Evolutionary conservation across 2,329 filamentous ascomycete species (phyloP).

Genomic region (Ophiostoma sp.): DNA sequence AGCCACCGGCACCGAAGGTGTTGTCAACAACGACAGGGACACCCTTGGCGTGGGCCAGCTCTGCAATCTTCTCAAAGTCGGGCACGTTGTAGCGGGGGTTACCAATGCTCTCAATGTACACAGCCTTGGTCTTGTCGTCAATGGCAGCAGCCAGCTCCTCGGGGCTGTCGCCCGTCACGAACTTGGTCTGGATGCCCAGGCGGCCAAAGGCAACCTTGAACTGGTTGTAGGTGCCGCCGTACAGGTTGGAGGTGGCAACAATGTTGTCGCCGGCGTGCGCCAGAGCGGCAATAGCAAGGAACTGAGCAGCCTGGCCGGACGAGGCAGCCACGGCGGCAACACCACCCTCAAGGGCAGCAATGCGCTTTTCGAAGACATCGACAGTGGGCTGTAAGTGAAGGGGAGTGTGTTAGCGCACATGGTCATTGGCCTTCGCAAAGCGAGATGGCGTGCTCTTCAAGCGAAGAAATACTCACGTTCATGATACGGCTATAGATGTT

Average conservation of each 20-base stretch:
- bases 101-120: conserved; percentile 89
- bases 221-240: conserved; percentile 96
- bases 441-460: neutral
- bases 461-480: conserved; percentile 53
- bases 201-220: conserved; percentile 87
- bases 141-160: conserved; percentile 79
- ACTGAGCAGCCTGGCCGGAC: conserved; percentile 88
- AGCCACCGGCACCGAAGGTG: conserved; percentile 92
- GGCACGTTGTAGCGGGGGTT: conserved; percentile 94
- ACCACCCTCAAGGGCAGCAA: conserved; percentile 93
- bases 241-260: conserved; percentile 83
- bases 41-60: conserved; percentile 69
- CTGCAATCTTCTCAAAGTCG: conserved; percentile 83
- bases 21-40: conserved; percentile 79
- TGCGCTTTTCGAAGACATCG: conserved; percentile 94
- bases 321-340: conserved; percentile 80
- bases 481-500: conserved; percentile 98
- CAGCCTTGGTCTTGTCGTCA: conserved; percentile 88
- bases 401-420: neutral
- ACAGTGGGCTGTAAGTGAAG: conserved; percentile 70
- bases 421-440: neutral
- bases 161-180: conserved; percentile 76
- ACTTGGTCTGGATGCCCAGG: conserved; percentile 86
- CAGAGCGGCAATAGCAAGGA: conserved; percentile 84
- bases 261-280: conserved; percentile 91